Base-by-base conservation (phyloP, 306 rosid genomes). In the Lathyrus oleraceus region DNA sequence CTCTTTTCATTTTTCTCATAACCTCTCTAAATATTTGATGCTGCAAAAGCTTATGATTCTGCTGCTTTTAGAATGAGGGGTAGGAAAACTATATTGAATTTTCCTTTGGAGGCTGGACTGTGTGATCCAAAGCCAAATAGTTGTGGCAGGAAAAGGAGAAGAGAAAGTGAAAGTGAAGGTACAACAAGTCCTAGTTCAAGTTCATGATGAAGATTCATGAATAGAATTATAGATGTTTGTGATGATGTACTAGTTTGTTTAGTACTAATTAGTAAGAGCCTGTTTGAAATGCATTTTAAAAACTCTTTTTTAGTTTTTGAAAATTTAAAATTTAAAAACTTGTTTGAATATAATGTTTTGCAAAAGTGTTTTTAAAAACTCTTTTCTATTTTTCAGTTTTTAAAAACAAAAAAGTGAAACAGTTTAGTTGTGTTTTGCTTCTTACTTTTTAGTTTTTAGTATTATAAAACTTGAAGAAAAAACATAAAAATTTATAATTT, bases 1-100 rank as follows among this genome's bases (percentile, higher is more conserved):
- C 25, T 1, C 25, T 1, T 23, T 23, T 23, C 1, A 1, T 23
- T 23, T 1, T 23, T 0, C 25, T 23, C 25, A 23, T 23, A 2
- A 23, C 25, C 25, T 23, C 25, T 23, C 2, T 1, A 23, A 23
- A 23, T 2, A n/a, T n/a, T 85, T 12, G 97, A 89, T 28, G 97
- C 97, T 10, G 97, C 96, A 0, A 91, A 76, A 83, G 97, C 97
- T 8, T 91, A 91, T 61, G 97, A 91, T 53, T 81, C 67, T 65
- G 97, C 97, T 25, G 97, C 97, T 13, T 91, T 91, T 80, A 82
- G 70, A 82, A 80, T 91, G 81, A 89, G 97, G 40, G 97, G 97
- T 5, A 81, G 84, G 36, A 91, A 86, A 45, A 94, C 97, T 6
- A 86, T 89, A 3, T 67, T 91, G 73, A 91, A 91, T 64, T 91